Percentiles rank a stretch among this genome's conserved stretches.
Conservation (phyloP, 1,284 basidiomycete genomes). For the Hemileccinum hortonii region DNA sequence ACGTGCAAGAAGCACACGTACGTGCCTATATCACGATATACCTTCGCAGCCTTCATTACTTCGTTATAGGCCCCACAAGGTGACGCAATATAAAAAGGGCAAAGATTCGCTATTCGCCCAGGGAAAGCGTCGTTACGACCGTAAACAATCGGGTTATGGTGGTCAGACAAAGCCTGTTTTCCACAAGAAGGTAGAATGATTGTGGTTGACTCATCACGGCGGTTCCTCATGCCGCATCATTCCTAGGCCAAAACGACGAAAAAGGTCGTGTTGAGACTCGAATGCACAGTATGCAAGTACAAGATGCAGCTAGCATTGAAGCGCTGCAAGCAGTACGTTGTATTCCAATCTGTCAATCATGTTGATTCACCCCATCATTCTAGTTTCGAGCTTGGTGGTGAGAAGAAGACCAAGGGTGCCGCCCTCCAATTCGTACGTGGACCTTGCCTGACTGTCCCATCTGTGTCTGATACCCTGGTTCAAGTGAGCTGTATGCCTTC, state of each 20-base stretch:
- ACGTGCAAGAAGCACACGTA: constrained; percentile 98
- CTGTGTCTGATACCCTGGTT: constrained; percentile 7
- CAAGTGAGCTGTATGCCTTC: constrained; percentile 24
- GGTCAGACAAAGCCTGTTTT: constrained; percentile 99
- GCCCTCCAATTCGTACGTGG: constrained; percentile 85
- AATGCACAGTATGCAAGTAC: constrained; percentile 99
- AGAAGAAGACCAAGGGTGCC: constrained; percentile 99
- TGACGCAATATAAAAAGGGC: constrained; percentile 98
- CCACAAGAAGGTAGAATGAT: constrained; percentile 86
- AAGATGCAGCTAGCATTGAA: constrained; percentile 96
- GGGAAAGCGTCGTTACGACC: constrained; percentile 99
- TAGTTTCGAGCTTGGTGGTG: constrained; percentile 98
- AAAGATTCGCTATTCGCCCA: constrained; percentile 96
- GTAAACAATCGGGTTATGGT: constrained; percentile 99
- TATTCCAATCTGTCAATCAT: background rate
- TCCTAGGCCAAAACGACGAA: constrained; percentile 91
- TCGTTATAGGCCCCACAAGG: constrained; percentile 80
- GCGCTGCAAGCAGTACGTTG: constrained; percentile 95
- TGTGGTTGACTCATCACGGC: background rate
- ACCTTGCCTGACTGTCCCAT: background rate
- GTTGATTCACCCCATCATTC: constrained; percentile 23
- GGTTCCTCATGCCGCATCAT: constrained; percentile 2
- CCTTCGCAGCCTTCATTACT: background rate
- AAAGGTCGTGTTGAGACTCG: constrained; percentile 97
- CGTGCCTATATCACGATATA: constrained; percentile 32